Evolutionary conservation across 2,329 filamentous ascomycete genomes (phyloP).

Genomic region (Ophiostoma ips): DNA sequence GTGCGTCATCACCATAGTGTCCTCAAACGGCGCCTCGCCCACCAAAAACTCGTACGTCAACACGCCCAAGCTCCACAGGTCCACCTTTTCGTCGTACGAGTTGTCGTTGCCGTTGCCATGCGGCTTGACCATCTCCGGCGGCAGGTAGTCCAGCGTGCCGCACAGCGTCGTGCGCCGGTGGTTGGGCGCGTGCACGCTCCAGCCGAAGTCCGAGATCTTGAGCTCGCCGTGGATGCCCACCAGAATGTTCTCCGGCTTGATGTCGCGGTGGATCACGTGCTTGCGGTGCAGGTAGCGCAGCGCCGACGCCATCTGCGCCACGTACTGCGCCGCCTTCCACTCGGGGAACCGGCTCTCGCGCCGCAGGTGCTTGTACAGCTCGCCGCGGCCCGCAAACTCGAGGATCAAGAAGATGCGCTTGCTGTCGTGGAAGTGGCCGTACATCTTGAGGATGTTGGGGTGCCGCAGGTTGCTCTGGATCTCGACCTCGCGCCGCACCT

Average conservation of each 20-base stretch:
- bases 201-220: constrained; percentile 97
- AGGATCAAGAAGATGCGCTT: constrained; percentile 80
- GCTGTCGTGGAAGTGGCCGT: constrained; percentile 78
- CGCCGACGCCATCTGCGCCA: constrained; percentile 82
- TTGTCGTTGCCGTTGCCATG: constrained; percentile 55
- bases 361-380: constrained; percentile 76
- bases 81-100: constrained; percentile 89
- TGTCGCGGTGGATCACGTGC: constrained; percentile 93
- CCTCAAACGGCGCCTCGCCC: constrained; percentile 93
- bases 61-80: constrained; percentile 90
- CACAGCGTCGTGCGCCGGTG: constrained; percentile 91
- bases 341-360: constrained; percentile 70
- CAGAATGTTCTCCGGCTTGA: constrained; percentile 95
- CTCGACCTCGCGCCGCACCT: constrained; percentile 76
- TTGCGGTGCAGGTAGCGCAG: constrained; percentile 88
- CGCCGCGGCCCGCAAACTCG: constrained; percentile 74
- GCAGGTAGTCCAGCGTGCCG: constrained; percentile 91
- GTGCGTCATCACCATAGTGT: constrained; percentile 89
- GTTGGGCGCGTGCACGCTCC: constrained; percentile 95
- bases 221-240: constrained; percentile 95
- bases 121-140: constrained; percentile 90
- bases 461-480: constrained; percentile 80
- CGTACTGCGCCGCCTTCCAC: constrained; percentile 75
- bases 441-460: constrained; percentile 71
- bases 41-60: constrained; percentile 93